Base-by-base conservation (phyloP, 179 eudicot species). In the Vitellaria paradoxa region DNA sequence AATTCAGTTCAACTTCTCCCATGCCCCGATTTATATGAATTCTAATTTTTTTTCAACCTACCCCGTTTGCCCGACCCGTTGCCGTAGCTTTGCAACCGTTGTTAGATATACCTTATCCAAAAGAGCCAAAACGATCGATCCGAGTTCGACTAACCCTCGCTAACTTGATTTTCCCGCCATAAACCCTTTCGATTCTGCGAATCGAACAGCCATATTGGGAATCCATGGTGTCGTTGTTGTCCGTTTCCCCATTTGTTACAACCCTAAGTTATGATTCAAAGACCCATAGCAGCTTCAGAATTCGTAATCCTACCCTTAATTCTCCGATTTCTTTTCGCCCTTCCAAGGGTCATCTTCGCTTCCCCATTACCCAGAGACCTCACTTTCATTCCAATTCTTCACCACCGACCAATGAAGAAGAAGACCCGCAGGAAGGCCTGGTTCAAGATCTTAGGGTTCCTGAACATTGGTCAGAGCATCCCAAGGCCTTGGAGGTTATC, bases 401-500 rank as follows among this genome's bases (percentile, higher is more conserved):
- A 42, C 47, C 65, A 26, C 75, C 72, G 49, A 87, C 75, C 18
- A 80, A 50, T 37, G 86, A 82, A 49, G 86, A 77, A 4, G 60
- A 77, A 59, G 84, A 75, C 14, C 68, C 77, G 1, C 82, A 68
- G 9, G 59, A 81, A 70, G 83, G 76, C 21, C 69, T 76, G 5
- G 88, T 92, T 72, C 85, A 92, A 74, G 83, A 71, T n/a, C 88
- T 93, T 75, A 87, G 88, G 79, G 90, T 93, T 80, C 98, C 98
- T 24, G 82, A 86, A 30, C 84, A 83, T 9, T 92, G 97, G 95
- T 75, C 86, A 76, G 78, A 84, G 56, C 89, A 91, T 82, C 80
- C 95, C 45, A 81, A 37, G 73, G 95, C 97, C 18, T 63, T 85
- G n/a, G 83, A 88, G 90, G 98, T 90, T 74, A 30, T 68, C 37